Percentiles rank a stretch among this genome's conserved stretches.
Conservation (phyloP, 2,329 filamentous ascomycete genomes). For the Fusarium abutilonis region DNA sequence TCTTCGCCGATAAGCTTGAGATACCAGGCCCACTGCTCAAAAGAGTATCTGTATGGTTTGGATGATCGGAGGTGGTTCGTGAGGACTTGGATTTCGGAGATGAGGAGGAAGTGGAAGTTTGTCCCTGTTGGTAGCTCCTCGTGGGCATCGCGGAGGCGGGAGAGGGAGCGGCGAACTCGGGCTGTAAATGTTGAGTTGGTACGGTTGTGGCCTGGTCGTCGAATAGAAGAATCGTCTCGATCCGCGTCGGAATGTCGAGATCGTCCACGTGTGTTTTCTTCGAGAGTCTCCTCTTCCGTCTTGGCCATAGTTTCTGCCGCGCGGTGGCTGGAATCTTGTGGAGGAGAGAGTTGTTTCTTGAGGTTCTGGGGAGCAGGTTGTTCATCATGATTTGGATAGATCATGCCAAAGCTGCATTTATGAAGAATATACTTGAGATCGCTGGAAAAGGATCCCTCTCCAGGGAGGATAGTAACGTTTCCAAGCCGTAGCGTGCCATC, state of each 20-base stretch:
- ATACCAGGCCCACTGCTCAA: slow-evolving; percentile 88
- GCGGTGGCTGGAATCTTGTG: slow-evolving; percentile 1
- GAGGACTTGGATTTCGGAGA: slow-evolving; percentile 74
- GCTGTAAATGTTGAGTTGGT: slow-evolving; percentile 46
- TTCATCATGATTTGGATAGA: slow-evolving; percentile 49
- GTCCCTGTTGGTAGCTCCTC: slow-evolving; percentile 55
- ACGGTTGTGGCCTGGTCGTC: slow-evolving; percentile 34
- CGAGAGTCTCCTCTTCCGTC: slow-evolving; percentile 12
- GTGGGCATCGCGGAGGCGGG: slow-evolving; percentile 51
- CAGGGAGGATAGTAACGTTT: slow-evolving; percentile 69
- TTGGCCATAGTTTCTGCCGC: slow-evolving; percentile 15
- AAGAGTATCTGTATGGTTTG: slow-evolving; percentile 73
- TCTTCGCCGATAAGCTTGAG: slow-evolving; percentile 79
- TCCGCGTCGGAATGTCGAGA: slow-evolving; percentile 4
- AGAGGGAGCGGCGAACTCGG: slow-evolving; percentile 49
- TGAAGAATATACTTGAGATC: slow-evolving; percentile 57
- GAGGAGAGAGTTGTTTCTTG: background rate
- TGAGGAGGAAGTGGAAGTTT: slow-evolving; percentile 72
- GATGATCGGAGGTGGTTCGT: slow-evolving; percentile 68
- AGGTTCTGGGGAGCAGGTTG: background rate
- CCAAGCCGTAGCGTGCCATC: slow-evolving; percentile 66
- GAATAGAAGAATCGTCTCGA: slow-evolving; percentile 3
- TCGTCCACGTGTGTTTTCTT: slow-evolving; percentile 20
- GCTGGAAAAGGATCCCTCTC: slow-evolving; percentile 60
- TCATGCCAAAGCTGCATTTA: slow-evolving; percentile 55